Evolutionary conservation across 176 grass and related monocot species (phyloP), one percentile per base, ranked within the genome.

Genomic region (Hyparrhenia diplandra): DNA sequence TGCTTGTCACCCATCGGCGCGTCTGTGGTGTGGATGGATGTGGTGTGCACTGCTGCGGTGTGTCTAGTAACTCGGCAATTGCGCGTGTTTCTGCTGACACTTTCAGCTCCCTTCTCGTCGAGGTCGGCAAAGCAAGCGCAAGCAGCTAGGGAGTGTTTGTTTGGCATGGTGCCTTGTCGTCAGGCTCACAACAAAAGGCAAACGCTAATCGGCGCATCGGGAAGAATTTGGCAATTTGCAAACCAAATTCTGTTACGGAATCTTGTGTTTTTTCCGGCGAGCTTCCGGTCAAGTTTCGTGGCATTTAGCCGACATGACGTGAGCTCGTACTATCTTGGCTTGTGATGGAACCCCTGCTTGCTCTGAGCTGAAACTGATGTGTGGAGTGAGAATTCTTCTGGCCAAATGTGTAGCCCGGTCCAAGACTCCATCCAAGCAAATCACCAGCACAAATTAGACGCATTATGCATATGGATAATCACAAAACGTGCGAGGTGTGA

Each of bases 1-100:
- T 90, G 83, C 88, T 74, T 90, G 74, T 86, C 88, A 83, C 84
- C 79, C 74, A 90, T 83, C 88, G 27, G 79, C 39, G 4, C 20
- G 59, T 20, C 65, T 23, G 13, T 60, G 46, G 68, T 20, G 84
- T 69, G 71, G 66, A 66, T 76, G 83, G 78, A 76, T 67, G 73
- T 49, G 78, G 83, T 67, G 83, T 63, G 57, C 47, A 17, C 39
- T 37, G 83, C 78, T 67, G 82, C 82, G 73, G 75, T 46, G 73
- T 64, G 82, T 41, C 57, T 10, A 52, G 39, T 31, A 13, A 39
- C 70, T 80, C 86, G 63, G 13, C 52, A 34, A 85, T 78, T 78
- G 79, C 83, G 88, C 74, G 83, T 78, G 55, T 34, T 35, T 29
- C 8, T 65, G 46, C 67, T 70, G 14, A 10, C 28, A 20, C 66